Evolutionary conservation across 192 early-diverging fungal genomes (phyloP).

Genomic region (Allomyces macrogynus): DNA sequence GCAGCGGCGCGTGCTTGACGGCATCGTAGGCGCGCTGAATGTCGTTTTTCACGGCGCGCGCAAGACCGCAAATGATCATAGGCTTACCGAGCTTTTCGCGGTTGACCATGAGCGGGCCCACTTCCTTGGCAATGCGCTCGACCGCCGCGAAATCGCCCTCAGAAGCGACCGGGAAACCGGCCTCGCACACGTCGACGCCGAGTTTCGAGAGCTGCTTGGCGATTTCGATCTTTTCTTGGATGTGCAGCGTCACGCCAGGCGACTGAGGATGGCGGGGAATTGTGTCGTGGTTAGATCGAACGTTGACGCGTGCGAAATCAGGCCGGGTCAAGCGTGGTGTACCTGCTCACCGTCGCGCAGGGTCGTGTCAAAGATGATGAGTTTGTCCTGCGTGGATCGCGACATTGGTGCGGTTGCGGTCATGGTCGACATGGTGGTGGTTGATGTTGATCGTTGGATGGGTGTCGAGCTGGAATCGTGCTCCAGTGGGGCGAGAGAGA

Average conservation of each 20-base stretch:
- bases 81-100: slow-evolving; percentile 56
- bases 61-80: slow-evolving; percentile 76
- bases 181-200: slow-evolving; percentile 89
- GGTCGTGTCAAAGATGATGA: slow-evolving; percentile 90
- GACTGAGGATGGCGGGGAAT: slow-evolving; percentile 48
- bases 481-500: too few species aligned
- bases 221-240: slow-evolving; percentile 85
- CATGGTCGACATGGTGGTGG: too few species aligned
- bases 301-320: not conserved
- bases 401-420: too few species aligned
- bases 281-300: not conserved
- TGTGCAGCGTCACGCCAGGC: slow-evolving; percentile 82
- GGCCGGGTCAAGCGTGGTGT: not conserved
- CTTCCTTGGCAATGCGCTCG: slow-evolving; percentile 79
- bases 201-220: slow-evolving; percentile 79
- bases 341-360: slow-evolving; percentile 93
- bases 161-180: slow-evolving; percentile 87
- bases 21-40: slow-evolving; percentile 81
- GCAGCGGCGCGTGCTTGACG: slow-evolving; percentile 58
- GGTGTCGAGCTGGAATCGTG: too few species aligned
- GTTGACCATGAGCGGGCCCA: slow-evolving; percentile 64
- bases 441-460: too few species aligned
- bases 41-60: slow-evolving; percentile 63
- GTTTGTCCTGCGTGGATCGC: slow-evolving; percentile 29
- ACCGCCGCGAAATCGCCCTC: slow-evolving; percentile 91